phyloP scores from a whole-genome alignment of 116 monocot genomes.

The Posidonia oceanica region DNA sequence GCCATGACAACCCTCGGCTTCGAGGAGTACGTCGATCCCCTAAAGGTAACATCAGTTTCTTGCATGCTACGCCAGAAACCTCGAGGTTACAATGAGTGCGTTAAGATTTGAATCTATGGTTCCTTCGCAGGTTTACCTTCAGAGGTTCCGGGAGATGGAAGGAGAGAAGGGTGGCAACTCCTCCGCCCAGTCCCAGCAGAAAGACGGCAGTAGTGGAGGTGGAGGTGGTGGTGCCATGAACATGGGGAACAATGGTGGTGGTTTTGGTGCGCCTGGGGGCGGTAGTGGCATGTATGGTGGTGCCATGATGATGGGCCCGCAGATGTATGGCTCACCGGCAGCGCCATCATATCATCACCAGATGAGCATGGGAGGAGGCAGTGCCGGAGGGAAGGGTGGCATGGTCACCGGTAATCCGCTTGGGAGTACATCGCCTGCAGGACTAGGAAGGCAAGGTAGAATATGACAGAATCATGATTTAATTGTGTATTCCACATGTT shows the following conservation, averaged over 20 bases:
- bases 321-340: neutral
- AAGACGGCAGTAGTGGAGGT: constrained; percentile 3
- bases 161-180: constrained; percentile 22
- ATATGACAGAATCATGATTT: neutral
- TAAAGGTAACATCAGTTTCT: constrained; percentile 23
- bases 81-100: neutral
- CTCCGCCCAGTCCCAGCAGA: constrained; percentile 12
- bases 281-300: constrained; percentile 3
- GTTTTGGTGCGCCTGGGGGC: neutral
- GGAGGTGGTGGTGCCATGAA: neutral
- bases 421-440: too few species aligned
- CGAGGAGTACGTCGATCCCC: constrained; percentile 64
- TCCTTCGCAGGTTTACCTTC: constrained; percentile 28
- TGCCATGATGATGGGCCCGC: constrained; percentile 8
- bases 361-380: neutral
- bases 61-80: too few species aligned
- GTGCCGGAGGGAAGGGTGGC: neutral
- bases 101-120: neutral
- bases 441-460: neutral
- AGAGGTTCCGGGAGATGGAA: constrained; percentile 46
- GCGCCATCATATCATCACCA: constrained; percentile 4
- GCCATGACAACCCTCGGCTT: constrained; percentile 51
- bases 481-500: neutral
- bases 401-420: neutral
- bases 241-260: neutral